Evolutionary conservation across 805 yeast species (phyloP).

Genomic region (Lachancea thermotolerans): DNA sequence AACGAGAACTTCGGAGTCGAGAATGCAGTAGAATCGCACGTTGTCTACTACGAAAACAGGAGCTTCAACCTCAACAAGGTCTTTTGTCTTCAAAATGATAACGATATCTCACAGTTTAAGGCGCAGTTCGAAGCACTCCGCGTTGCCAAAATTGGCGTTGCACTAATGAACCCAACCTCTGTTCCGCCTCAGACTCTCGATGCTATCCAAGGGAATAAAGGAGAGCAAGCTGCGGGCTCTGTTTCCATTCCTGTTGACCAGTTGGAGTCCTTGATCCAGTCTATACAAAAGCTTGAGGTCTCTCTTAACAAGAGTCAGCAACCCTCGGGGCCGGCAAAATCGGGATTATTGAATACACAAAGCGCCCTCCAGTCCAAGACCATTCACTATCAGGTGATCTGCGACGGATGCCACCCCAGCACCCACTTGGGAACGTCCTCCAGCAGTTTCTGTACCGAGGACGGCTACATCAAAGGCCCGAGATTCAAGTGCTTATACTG

Average conservation of each 20-base stretch:
- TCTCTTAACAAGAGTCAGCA: constrained; percentile 8
- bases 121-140: constrained; percentile 1
- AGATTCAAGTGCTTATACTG: constrained; percentile 45
- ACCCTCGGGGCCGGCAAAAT: not conserved
- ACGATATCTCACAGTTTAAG: constrained; percentile 3
- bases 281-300: constrained; percentile 14
- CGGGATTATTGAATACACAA: not conserved
- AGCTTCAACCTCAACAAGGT: not conserved
- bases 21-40: constrained; percentile 2
- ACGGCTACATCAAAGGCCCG: constrained; percentile 30
- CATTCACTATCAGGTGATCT: constrained; percentile 14
- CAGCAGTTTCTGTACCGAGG: not conserved
- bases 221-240: not conserved
- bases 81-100: not conserved
- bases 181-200: not conserved
- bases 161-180: not conserved
- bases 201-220: not conserved
- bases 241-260: constrained; percentile 14
- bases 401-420: constrained; percentile 26
- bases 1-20: not conserved
- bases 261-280: constrained; percentile 13
- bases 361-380: constrained; percentile 2
- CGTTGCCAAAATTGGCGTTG: constrained; percentile 2
- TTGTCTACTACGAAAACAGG: not conserved
- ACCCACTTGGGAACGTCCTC: not conserved